Conservation (phyloP, 148 eudicot genomes). For the Nyssa sinensis region DNA sequence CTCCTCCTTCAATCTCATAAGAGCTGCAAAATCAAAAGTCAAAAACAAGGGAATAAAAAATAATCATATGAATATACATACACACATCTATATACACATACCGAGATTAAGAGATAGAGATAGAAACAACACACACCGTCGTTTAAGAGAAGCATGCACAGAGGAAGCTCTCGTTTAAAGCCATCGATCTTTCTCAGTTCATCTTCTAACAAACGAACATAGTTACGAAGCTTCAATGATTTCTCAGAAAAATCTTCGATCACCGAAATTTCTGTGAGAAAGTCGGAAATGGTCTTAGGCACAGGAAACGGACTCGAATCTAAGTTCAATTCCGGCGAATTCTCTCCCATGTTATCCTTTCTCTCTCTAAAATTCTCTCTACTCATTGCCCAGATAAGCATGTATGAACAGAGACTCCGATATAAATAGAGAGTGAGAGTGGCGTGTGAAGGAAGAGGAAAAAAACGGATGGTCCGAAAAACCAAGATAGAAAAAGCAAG, state of each 20-base stretch:
- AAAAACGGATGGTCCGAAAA: too few relatives aligned
- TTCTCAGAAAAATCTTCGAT: slow-evolving; percentile 21
- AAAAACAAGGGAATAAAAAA: not conserved
- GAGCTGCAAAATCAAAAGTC: slow-evolving; percentile 26
- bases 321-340: slow-evolving; percentile 30
- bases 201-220: slow-evolving; percentile 30
- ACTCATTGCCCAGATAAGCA: not conserved
- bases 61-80: not conserved
- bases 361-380: not conserved
- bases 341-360: slow-evolving; percentile 27
- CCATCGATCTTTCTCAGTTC: slow-evolving; percentile 58
- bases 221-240: slow-evolving; percentile 28
- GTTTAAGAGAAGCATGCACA: slow-evolving; percentile 45
- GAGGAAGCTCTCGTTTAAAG: slow-evolving; percentile 66
- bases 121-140: slow-evolving; percentile 39
- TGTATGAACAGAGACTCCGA: not conserved
- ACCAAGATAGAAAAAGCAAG: too few relatives aligned
- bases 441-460: too few relatives aligned
- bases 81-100: not conserved
- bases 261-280: slow-evolving; percentile 25
- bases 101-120: not conserved
- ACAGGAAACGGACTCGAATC: slow-evolving; percentile 31
- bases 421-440: too few relatives aligned
- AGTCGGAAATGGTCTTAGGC: slow-evolving; percentile 18
- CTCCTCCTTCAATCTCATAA: slow-evolving; percentile 35